Evolutionary conservation across 176 grass and related monocot species (phyloP).

Genomic region (Phoenix dactylifera): DNA sequence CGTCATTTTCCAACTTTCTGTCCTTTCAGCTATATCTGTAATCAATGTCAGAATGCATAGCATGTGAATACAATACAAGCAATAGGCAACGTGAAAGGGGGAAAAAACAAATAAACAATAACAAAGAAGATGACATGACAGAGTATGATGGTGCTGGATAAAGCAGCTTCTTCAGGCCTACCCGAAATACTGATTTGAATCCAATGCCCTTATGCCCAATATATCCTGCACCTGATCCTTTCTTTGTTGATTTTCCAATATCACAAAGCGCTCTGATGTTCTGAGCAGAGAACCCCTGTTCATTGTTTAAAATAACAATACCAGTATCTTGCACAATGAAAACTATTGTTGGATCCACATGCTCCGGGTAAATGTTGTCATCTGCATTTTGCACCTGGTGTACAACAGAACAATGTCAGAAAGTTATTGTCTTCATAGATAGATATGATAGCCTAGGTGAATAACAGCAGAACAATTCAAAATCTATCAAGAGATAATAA

Average conservation of each 20-base stretch:
- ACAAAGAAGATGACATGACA: too few species aligned
- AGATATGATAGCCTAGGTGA: too few species aligned
- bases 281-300: slow-evolving; percentile 70
- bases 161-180: slow-evolving; percentile 22
- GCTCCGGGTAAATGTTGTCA: slow-evolving; percentile 74
- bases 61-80: too few species aligned
- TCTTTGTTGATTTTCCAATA: slow-evolving; percentile 95
- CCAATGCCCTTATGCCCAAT: slow-evolving; percentile 98
- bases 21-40: too few species aligned
- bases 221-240: slow-evolving; percentile 74
- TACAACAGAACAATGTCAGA: slow-evolving; percentile 26
- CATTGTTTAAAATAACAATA: slow-evolving; percentile 86
- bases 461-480: too few species aligned
- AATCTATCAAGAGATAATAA: too few species aligned
- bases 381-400: slow-evolving; percentile 92
- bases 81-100: too few species aligned
- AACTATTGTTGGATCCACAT: slow-evolving; percentile 72
- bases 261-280: slow-evolving; percentile 98
- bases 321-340: slow-evolving; percentile 86
- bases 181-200: slow-evolving; percentile 99
- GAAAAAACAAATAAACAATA: too few species aligned
- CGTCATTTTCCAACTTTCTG: too few species aligned
- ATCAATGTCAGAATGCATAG: too few species aligned
- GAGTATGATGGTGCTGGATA: too few species aligned
- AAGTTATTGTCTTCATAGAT: background rate